A percentile compares a stretch with the other conserved stretches of the same genome.
Conservation (phyloP, 345 rosid genomes). For the Microcos paniculata region DNA sequence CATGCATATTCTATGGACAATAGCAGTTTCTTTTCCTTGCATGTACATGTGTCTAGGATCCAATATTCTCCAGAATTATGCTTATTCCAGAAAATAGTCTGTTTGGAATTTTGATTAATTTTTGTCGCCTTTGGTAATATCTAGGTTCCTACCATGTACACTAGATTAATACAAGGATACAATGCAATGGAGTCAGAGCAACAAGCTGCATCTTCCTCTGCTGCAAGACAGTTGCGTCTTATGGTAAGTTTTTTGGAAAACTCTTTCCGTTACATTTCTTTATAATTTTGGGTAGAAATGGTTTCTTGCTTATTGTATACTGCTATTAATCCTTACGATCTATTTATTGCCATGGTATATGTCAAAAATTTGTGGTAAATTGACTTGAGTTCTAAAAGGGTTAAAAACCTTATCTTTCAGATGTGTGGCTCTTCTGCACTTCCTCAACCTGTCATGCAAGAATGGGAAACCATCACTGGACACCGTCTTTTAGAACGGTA, state of each 20-base stretch:
- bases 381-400: neutral
- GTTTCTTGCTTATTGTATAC: neutral
- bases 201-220: slow-evolving; percentile 65
- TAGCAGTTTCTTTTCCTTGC: neutral
- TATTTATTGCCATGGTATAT: neutral
- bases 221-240: slow-evolving; percentile 76
- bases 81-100: neutral
- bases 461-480: slow-evolving; percentile 93
- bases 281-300: neutral
- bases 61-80: neutral
- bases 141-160: slow-evolving; percentile 97
- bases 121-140: slow-evolving; percentile 17
- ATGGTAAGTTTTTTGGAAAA: slow-evolving; percentile 54
- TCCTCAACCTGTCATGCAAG: slow-evolving; percentile 89
- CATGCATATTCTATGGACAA: neutral
- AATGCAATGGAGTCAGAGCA: slow-evolving; percentile 78
- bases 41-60: neutral
- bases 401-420: slow-evolving; percentile 31
- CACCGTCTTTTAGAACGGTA: slow-evolving; percentile 95
- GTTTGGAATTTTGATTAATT: neutral
- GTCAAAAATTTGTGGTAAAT: neutral
- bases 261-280: neutral
- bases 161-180: slow-evolving; percentile 94
- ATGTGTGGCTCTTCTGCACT: slow-evolving; percentile 99
- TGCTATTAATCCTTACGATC: neutral